Evolutionary conservation across 2,329 filamentous ascomycete species (phyloP).

Genomic region (Fusarium cyanostomum): DNA sequence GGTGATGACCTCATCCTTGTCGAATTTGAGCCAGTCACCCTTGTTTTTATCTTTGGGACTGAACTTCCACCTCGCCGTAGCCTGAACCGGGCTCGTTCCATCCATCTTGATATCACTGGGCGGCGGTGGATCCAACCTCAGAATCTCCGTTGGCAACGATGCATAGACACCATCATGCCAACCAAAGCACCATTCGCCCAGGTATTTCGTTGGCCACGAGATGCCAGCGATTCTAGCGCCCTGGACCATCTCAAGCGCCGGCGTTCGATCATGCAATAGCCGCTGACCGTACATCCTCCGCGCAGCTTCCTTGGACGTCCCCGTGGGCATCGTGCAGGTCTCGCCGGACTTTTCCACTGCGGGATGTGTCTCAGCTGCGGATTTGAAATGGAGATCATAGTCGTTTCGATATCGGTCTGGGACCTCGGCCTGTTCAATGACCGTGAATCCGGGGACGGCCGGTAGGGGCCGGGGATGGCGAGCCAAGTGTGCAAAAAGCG

Average conservation of each 20-base stretch:
- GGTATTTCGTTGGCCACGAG: conserved; percentile 60
- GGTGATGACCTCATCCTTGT: conserved; percentile 72
- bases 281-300: conserved; percentile 58
- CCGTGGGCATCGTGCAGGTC: conserved; percentile 55
- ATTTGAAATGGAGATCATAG: conserved; percentile 62
- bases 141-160: conserved; percentile 58
- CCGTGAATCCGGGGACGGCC: conserved; percentile 56
- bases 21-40: conserved; percentile 66
- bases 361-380: conserved; percentile 53
- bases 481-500: conserved; percentile 63
- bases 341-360: conserved; percentile 54
- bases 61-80: conserved; percentile 64
- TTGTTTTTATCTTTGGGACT: conserved; percentile 52
- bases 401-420: conserved; percentile 56
- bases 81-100: conserved; percentile 58
- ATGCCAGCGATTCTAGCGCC: conserved; percentile 62
- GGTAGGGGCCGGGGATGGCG: conserved; percentile 65
- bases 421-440: conserved; percentile 57
- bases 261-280: conserved; percentile 56
- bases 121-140: conserved; percentile 60
- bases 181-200: conserved; percentile 66
- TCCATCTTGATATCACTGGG: conserved; percentile 57
- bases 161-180: conserved; percentile 65
- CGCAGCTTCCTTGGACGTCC: conserved; percentile 57
- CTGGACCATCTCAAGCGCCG: conserved; percentile 57